These are phyloP conservation scores for Discostella stelligeroides DNA, from an alignment of 108 stramenopile genomes.

Conservation along the genomic window DNA sequence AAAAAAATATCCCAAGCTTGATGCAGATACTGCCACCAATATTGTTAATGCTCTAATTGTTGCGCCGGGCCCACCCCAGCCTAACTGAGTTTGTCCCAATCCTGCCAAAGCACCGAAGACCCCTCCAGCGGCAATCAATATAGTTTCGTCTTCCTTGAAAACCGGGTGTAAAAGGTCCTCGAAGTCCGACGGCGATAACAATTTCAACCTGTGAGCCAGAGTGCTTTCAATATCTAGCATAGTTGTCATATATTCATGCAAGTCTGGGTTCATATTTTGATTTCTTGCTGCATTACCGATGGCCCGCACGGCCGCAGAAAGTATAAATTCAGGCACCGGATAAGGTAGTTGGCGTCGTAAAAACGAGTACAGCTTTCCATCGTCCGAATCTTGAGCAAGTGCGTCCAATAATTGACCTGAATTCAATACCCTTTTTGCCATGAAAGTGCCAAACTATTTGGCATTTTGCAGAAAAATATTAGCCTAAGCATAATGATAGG, in stretches of 20 bases:
- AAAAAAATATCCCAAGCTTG: conserved; percentile 50
- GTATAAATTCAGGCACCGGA: conserved; percentile 65
- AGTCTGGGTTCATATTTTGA: conserved; percentile 57
- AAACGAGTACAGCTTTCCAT: conserved; percentile 68
- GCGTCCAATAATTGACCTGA: conserved; percentile 60
- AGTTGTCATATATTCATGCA: conserved; percentile 65
- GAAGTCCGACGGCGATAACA: conserved; percentile 81
- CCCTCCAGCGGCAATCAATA: conserved; percentile 90
- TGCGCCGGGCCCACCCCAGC: conserved; percentile 78
- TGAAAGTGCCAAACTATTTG: conserved; percentile 49
- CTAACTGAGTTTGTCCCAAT: conserved; percentile 71
- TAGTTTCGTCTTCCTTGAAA: conserved; percentile 97
- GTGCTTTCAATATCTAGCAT: conserved; percentile 66
- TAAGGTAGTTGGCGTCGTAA: conserved; percentile 69
- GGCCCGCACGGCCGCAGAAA: conserved; percentile 63
- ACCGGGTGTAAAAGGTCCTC: conserved; percentile 94
- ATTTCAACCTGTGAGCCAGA: conserved; percentile 78
- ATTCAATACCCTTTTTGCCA: conserved; percentile 66
- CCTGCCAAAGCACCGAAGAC: conserved; percentile 90
- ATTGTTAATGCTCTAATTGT: conserved; percentile 57
- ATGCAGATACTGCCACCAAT: conserved; percentile 29
- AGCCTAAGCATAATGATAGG: conserved; percentile 9
- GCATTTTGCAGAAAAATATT: neutral
- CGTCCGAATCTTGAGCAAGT: conserved; percentile 58
- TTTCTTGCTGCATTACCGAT: conserved; percentile 61